Percentiles rank a stretch among this genome's conserved stretches.
phyloP scores from a whole-genome alignment of 2,329 filamentous ascomycete genomes.

The Lasiodiplodia sp. region DNA sequence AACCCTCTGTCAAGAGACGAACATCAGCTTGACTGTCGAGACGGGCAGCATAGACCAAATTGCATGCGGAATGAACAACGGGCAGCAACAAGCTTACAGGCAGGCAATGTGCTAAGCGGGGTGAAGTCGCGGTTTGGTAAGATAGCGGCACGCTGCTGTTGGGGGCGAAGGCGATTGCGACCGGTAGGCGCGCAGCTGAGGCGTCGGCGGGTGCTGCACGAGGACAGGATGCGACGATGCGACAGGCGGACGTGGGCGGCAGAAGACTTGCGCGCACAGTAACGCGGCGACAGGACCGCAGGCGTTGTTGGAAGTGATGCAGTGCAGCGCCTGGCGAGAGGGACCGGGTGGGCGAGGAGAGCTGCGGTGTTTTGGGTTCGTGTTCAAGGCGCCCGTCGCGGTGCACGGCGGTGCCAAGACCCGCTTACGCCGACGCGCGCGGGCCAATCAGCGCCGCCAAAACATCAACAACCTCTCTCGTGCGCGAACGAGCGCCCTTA shows the following conservation, averaged over 20 bases:
- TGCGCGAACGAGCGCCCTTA: constrained; percentile 22
- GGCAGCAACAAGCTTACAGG: constrained; percentile 6
- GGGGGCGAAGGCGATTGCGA: constrained; percentile 22
- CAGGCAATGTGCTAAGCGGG: not conserved
- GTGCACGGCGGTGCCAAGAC: constrained; percentile 27
- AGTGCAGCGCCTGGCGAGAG: not conserved
- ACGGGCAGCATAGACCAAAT: not conserved
- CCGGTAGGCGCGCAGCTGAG: constrained; percentile 17
- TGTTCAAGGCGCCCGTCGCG: constrained; percentile 28
- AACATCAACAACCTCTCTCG: constrained; percentile 25
- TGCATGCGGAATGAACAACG: not conserved
- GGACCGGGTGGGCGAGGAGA: constrained; percentile 16
- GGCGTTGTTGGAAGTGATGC: constrained; percentile 13
- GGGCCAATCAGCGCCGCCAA: constrained; percentile 28
- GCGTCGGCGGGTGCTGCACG: constrained; percentile 22
- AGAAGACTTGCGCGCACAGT: not conserved
- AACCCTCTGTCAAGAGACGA: not conserved
- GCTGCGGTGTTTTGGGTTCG: constrained; percentile 28
- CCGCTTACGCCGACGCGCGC: constrained; percentile 23
- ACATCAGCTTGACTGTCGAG: not conserved
- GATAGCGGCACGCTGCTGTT: not conserved
- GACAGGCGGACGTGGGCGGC: constrained; percentile 1
- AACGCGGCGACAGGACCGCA: constrained; percentile 1
- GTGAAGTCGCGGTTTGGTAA: not conserved
- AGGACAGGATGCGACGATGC: constrained; percentile 11